A percentile compares a stretch with the other conserved stretches of the same genome.
Conservation (phyloP, 345 rosid species). For the Rhodamnia rubescens region DNA sequence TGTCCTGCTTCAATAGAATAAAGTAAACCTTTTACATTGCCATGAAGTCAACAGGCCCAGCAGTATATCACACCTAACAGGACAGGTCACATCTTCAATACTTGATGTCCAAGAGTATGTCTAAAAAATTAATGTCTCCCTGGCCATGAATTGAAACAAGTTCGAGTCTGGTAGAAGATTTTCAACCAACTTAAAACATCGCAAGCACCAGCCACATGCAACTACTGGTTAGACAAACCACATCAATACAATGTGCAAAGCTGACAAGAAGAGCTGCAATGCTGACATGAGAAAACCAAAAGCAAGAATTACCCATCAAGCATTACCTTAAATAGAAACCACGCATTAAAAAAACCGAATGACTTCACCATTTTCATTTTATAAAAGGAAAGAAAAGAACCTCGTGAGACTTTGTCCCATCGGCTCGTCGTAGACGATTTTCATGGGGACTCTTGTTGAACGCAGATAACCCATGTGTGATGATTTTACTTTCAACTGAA, state of each 20-base stretch:
- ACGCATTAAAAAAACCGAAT: not conserved
- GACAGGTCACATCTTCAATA: not conserved
- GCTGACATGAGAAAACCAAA: not conserved
- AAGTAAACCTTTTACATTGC: not conserved
- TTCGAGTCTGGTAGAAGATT: not conserved
- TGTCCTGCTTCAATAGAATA: not conserved
- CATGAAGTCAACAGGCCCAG: not conserved
- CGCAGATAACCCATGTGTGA: not conserved
- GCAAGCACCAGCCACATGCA: not conserved
- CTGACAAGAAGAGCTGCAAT: not conserved
- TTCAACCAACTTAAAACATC: not conserved
- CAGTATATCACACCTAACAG: not conserved
- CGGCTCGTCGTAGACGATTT: not conserved
- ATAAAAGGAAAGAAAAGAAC: not conserved
- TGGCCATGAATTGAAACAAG: not conserved
- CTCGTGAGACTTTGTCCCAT: not conserved
- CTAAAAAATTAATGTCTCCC: not conserved
- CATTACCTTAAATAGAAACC: not conserved
- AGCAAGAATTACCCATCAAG: not conserved
- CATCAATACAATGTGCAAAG: not conserved
- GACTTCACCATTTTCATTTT: not conserved
- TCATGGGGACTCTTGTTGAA: not conserved
- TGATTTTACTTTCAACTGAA: not conserved
- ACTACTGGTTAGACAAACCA: not conserved
- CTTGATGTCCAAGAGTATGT: not conserved